Evolutionary conservation across 2,329 filamentous ascomycete genomes (phyloP), one percentile per base, ranked within the genome.

Genomic region (Gnomoniopsis smithogilvyi): DNA sequence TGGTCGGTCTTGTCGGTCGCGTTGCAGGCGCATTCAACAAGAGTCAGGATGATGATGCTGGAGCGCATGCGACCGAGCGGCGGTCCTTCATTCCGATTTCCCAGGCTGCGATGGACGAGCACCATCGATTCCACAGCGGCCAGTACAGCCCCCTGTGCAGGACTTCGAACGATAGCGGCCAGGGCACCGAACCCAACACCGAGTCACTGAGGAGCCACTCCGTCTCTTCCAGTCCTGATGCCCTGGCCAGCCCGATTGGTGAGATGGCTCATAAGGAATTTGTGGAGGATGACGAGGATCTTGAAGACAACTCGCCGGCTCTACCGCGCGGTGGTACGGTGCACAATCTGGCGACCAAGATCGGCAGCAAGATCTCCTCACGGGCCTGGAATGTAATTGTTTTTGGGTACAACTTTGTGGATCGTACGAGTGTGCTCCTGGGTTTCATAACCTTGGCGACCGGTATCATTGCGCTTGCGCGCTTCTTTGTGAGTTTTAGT

Each of bases 371-470:
- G 69, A 77, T 84, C 50, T 85, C 83, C 1, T 77, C 75, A 7
- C 78, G 82, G 24, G 77, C 83, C 0, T 82, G 89, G 73, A 81
- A 76, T 53, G 72, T 83, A 22, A 68, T 93, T 22, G 74, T 80
- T 34, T 70, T 88, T 45, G 72, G 80, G 0, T 92, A 93, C 72
- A 80, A 86, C 51, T 69, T 87, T 8, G 76, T 96, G 33, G 91
- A 97, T 70, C 86, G 92, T 53, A 80, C 88, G 2, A 88, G 96
- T 61, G 75, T 97, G 36, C 81, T 91, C 0, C 80, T 96, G 43
- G 92, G 91, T 1, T 96, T 93, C 66, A 75, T 90, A 47, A 82
- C 86, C 0, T 73, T 96, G 17, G 77, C 83, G 21, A 89, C 86
- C 3, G 94, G 94, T 6, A 82, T 89, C 38, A 82, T 91, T 33